Conservation (phyloP, 23 red algal species). For the Pyropia haitanensis region DNA sequence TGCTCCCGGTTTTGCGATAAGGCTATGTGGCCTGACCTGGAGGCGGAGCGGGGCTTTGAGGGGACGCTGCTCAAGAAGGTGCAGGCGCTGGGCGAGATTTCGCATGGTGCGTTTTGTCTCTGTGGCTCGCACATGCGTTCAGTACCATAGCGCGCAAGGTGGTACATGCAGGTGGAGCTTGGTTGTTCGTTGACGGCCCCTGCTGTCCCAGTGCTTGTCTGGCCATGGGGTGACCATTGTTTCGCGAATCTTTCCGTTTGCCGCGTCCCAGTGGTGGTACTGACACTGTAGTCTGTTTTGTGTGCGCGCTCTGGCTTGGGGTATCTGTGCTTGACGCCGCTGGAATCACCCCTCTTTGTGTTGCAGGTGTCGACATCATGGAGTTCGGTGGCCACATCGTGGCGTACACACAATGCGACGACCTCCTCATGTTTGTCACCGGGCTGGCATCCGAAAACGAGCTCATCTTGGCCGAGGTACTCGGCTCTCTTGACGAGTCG, state of each 20-base stretch:
- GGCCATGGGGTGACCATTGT: no score
- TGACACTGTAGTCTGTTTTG: no score
- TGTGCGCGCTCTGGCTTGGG: no score
- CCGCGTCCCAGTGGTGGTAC: no score
- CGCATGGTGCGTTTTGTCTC: neutral
- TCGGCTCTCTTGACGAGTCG: conserved; percentile 48
- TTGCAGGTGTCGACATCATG: conserved; percentile 45
- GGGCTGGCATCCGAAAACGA: conserved; percentile 56
- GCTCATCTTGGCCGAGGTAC: conserved; percentile 73
- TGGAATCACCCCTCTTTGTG: no score
- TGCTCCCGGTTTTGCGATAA: conserved; percentile 68
- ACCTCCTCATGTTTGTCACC: conserved; percentile 74
- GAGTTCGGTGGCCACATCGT: conserved; percentile 63
- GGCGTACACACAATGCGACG: conserved; percentile 66
- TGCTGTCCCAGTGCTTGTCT: no score
- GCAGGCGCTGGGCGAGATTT: conserved; percentile 64
- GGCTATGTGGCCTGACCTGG: conserved; percentile 32
- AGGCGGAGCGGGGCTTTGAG: conserved; percentile 64
- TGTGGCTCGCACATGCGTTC: no score
- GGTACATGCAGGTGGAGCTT: no score
- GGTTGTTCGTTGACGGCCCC: no score
- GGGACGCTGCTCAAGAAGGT: conserved; percentile 53
- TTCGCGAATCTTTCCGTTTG: no score
- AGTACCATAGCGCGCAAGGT: no score
- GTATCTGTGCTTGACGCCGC: no score